A percentile compares a stretch with the other conserved stretches of the same genome.
These are phyloP conservation scores for Xylariaceae sp. DNA, from an alignment of 2,329 filamentous ascomycete species.

Conservation along the genomic window DNA sequence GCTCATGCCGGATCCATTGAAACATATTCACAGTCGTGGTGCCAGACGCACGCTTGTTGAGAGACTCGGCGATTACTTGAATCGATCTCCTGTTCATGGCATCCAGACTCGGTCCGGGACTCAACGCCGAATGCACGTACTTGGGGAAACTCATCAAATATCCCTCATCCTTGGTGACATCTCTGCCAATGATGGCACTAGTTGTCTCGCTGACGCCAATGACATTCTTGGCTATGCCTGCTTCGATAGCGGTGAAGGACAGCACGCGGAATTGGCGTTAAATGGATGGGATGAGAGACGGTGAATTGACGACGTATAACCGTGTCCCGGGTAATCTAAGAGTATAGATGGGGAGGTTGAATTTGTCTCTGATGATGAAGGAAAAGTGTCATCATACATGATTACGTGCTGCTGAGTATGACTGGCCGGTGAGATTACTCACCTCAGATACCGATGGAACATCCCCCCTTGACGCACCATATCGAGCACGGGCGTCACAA, in stretches of 20 bases:
- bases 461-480: too few relatives aligned
- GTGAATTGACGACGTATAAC: conserved; percentile 37
- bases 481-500: too few relatives aligned
- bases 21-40: conserved; percentile 18
- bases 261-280: conserved; percentile 34
- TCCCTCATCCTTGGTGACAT: conserved; percentile 34
- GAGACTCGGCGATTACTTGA: conserved; percentile 25
- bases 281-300: conserved; percentile 32
- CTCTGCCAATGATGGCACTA: conserved; percentile 26
- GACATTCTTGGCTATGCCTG: conserved; percentile 28
- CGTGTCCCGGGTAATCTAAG: conserved; percentile 36
- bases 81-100: conserved; percentile 33
- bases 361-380: too few relatives aligned
- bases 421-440: too few relatives aligned
- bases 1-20: conserved; percentile 26
- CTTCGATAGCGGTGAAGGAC: conserved; percentile 35
- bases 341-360: conserved; percentile 34
- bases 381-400: too few relatives aligned
- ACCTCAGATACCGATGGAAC: too few relatives aligned
- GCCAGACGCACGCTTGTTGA: conserved; percentile 14
- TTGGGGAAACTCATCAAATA: conserved; percentile 29
- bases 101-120: conserved; percentile 29
- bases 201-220: conserved; percentile 28
- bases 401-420: too few relatives aligned
- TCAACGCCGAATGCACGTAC: conserved; percentile 30